Conservation (phyloP, 768 basidiomycete genomes). For the Tylopilus sp. region DNA sequence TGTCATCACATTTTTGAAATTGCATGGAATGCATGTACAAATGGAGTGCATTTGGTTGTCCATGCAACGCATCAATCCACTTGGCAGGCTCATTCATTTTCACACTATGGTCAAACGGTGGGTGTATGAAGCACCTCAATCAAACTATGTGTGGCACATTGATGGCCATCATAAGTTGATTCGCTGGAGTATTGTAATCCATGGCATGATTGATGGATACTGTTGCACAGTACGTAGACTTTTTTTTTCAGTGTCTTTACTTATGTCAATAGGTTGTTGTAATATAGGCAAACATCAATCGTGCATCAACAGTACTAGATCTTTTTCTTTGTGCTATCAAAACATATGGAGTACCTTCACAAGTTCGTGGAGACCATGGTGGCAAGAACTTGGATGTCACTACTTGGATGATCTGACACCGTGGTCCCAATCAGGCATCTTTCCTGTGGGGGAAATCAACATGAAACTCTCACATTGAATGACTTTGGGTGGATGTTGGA, state of each 20-base stretch:
- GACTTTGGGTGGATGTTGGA: slow-evolving; percentile 43
- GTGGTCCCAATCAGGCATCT: slow-evolving; percentile 19
- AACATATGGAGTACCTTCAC: slow-evolving; percentile 19
- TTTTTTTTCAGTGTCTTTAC: background rate
- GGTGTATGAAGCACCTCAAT: slow-evolving; percentile 4
- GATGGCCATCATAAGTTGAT: slow-evolving; percentile 28
- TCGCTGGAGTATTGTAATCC: slow-evolving; percentile 22
- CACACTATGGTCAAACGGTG: background rate
- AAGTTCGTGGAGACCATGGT: slow-evolving; percentile 26
- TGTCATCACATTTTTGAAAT: slow-evolving; percentile 9
- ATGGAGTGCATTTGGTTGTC: background rate
- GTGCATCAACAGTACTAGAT: slow-evolving; percentile 20
- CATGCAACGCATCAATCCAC: slow-evolving; percentile 8
- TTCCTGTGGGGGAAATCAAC: slow-evolving; percentile 38
- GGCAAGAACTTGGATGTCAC: slow-evolving; percentile 31
- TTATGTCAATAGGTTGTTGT: slow-evolving; percentile 15
- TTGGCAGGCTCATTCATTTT: background rate
- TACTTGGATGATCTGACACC: slow-evolving; percentile 24
- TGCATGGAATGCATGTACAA: slow-evolving; percentile 16
- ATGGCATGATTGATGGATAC: slow-evolving; percentile 28
- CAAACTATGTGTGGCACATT: slow-evolving; percentile 25
- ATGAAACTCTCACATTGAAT: slow-evolving; percentile 42
- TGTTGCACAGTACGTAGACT: slow-evolving; percentile 24
- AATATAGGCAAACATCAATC: slow-evolving; percentile 23
- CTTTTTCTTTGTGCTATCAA: slow-evolving; percentile 18